Percentiles rank a stretch among this genome's conserved stretches.
Evolutionary conservation across 192 early-diverging fungal species (phyloP).

Genomic region (Coemansia sp.): DNA sequence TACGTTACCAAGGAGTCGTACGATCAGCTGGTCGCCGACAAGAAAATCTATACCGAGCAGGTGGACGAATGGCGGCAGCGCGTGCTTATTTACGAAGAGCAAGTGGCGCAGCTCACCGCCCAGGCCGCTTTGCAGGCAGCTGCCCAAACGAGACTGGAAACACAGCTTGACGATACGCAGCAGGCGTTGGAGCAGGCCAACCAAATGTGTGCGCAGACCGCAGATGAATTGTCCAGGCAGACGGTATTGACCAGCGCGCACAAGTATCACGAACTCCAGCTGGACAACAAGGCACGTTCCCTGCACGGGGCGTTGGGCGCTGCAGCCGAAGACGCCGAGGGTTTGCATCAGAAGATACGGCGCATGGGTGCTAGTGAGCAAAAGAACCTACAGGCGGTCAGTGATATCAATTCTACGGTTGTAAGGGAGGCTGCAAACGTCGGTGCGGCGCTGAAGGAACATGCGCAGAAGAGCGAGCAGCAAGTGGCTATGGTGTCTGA

Average conservation of each 20-base stretch:
- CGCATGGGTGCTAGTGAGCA: slow-evolving; percentile 31
- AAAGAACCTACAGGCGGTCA: slow-evolving; percentile 16
- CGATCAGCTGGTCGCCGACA: slow-evolving; percentile 38
- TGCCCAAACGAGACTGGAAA: slow-evolving; percentile 23
- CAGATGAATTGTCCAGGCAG: slow-evolving; percentile 16
- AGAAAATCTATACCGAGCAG: slow-evolving; percentile 13
- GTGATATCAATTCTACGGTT: slow-evolving; percentile 5
- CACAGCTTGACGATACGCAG: slow-evolving; percentile 38
- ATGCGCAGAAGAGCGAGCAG: slow-evolving; percentile 1
- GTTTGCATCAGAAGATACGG: slow-evolving; percentile 18
- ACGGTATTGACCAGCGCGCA: slow-evolving; percentile 53
- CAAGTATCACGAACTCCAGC: slow-evolving; percentile 46
- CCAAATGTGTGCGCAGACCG: too few relatives aligned
- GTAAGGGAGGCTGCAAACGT: slow-evolving; percentile 1
- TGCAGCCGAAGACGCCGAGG: slow-evolving; percentile 5
- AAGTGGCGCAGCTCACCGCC: slow-evolving; percentile 13
- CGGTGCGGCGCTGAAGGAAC: background rate
- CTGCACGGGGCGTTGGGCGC: slow-evolving; percentile 16
- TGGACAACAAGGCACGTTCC: slow-evolving; percentile 40
- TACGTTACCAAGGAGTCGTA: slow-evolving; percentile 72
- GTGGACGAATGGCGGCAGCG: slow-evolving; percentile 43
- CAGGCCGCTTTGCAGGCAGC: slow-evolving; percentile 7
- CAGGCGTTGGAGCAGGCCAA: slow-evolving; percentile 33
- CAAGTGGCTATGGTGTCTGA: too few relatives aligned
- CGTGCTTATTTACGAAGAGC: slow-evolving; percentile 28